Conservation (phyloP, 768 basidiomycete species). For the Agrocybe pediades region DNA sequence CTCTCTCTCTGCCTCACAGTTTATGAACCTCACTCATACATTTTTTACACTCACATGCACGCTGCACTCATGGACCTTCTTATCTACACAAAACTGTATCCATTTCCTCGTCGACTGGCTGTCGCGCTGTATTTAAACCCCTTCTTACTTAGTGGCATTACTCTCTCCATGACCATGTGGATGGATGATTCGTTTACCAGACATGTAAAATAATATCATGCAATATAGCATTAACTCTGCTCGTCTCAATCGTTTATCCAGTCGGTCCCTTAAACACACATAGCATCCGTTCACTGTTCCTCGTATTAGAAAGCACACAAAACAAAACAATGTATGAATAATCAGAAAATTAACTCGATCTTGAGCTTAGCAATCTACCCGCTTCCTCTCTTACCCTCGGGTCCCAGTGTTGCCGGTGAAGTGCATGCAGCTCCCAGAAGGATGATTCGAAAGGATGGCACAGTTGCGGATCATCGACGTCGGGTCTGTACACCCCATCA, state of each 20-base stretch:
- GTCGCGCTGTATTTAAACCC: slow-evolving; percentile 26
- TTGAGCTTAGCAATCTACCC: slow-evolving; percentile 49
- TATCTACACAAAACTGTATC: slow-evolving; percentile 20
- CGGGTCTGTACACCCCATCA: slow-evolving; percentile 84
- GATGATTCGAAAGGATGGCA: slow-evolving; percentile 81
- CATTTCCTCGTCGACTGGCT: slow-evolving; percentile 16
- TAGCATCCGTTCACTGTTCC: neutral
- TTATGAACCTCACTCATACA: neutral
- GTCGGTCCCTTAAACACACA: no score
- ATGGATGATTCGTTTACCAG: slow-evolving; percentile 12
- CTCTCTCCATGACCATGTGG: slow-evolving; percentile 18
- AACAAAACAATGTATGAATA: neutral
- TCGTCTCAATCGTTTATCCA: neutral
- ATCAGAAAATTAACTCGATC: slow-evolving; percentile 10
- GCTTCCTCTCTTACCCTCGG: slow-evolving; percentile 69
- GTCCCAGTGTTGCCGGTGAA: slow-evolving; percentile 65
- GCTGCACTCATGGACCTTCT: slow-evolving; percentile 17
- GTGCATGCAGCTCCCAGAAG: slow-evolving; percentile 81
- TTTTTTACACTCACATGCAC: neutral
- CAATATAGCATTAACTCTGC: slow-evolving; percentile 13
- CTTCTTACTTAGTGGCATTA: slow-evolving; percentile 9
- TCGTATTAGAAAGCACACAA: neutral
- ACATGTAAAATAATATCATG: slow-evolving; percentile 23
- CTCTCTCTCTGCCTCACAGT: neutral
- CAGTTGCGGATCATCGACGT: slow-evolving; percentile 88